phyloP scores from a whole-genome alignment of 805 yeast genomes.

The Barnettozyma siamensis region DNA sequence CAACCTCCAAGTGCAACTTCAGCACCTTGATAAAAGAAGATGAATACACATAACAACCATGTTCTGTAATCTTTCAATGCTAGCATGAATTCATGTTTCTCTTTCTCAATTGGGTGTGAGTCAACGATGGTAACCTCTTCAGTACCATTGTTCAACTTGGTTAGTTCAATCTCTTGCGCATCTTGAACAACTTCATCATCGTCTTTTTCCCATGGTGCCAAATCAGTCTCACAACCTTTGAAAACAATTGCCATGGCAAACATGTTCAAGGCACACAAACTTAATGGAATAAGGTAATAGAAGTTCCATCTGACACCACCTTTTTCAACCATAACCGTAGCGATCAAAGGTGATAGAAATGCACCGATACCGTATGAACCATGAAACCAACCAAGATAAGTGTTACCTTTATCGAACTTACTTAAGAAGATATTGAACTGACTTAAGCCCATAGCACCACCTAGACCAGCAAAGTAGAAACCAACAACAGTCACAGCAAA shows the following conservation, averaged over 20 bases:
- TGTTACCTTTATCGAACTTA: constrained; percentile 36
- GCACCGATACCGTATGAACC: constrained; percentile 65
- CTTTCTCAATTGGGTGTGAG: constrained; percentile 1
- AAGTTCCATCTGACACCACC: constrained; percentile 51
- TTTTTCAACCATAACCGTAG: constrained; percentile 44
- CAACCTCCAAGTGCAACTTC: constrained; percentile 63
- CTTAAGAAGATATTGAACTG: constrained; percentile 49
- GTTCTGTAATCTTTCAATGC: constrained; percentile 39
- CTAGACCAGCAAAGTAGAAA: constrained; percentile 54
- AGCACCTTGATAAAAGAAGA: constrained; percentile 57
- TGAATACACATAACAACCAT: constrained; percentile 48
- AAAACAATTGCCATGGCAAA: constrained; percentile 37
- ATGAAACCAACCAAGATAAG: constrained; percentile 49
- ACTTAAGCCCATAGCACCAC: constrained; percentile 43
- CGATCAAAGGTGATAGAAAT: constrained; percentile 51
- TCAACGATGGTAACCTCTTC: neutral
- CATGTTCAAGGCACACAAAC: constrained; percentile 31
- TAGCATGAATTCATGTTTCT: constrained; percentile 18
- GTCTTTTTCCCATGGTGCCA: constrained; percentile 18
- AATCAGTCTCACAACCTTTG: constrained; percentile 39
- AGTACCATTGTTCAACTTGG: neutral
- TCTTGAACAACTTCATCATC: constrained; percentile 6
- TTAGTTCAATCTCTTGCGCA: neutral
- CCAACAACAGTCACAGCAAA: constrained; percentile 45
- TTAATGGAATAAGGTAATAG: constrained; percentile 49